Evolutionary conservation across 176 grass and related monocot genomes (phyloP), one percentile per base, ranked within the genome.

Genomic region (Cenchrus fungigraminus): DNA sequence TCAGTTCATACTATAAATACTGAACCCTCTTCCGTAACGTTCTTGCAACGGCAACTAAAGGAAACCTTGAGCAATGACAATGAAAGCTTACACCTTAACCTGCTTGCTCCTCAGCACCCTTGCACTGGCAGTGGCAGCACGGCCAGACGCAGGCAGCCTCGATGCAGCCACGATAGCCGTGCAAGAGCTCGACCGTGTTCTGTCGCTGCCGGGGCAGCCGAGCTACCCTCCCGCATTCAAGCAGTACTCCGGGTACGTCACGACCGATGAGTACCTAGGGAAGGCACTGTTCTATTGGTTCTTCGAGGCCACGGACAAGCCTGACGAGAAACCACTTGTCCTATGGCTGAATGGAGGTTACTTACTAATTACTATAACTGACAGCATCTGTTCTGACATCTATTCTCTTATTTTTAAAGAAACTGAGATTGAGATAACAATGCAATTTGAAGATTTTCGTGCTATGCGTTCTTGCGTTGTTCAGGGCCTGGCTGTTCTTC

Each of bases 301-400:
- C 79, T 77, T 94, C 9, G 92, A 94, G 89, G 86, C 92, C 32
- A 80, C 80, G 50, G 25, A 80, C 62, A 74, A 87, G 51, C 74
- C 79, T 40, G 79, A 82, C 6, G 74, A 88, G 49, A 91, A 87
- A 74, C 92, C 92, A 25, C 83, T 94, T 9, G 59, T 94, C 56
- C 28, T 91, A n/a, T 94, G 92, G 89, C 86, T 94, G 15, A 91
- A 94, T 67, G 92, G 92, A 94, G 89, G 92, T 94, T 80, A 43
- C 13, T 72, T 6, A 17, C 32, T 74, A 12, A 25, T 25, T 25
- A 25, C 25, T 25, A 25, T 25, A 25, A 25, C 55, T 76, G 45
- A 53, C 15, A 71, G 52, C 5, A 76, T 55, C 37, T 68, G 3
- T 3, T 20, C 42, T 85, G 44, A 37, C 28, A 74, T 42, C 78